Base-by-base conservation (phyloP, 2,329 filamentous ascomycete genomes). In the Metarhizium robertsii region DNA sequence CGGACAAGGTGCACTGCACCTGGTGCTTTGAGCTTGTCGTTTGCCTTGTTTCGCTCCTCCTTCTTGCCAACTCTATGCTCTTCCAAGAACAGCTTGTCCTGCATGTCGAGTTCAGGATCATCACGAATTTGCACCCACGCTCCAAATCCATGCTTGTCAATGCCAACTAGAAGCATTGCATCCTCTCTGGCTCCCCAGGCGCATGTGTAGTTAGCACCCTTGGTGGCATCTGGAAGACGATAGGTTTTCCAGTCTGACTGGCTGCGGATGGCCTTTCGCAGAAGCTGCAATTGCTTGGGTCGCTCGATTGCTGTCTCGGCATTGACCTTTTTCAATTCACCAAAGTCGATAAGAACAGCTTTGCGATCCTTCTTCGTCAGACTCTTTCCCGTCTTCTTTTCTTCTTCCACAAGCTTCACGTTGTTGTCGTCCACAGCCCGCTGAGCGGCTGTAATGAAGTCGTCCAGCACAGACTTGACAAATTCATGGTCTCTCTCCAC, bases 21-120 rank as follows among this genome's bases (percentile, higher is more conserved):
- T 4, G 94, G 94, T 2, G 92, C 95, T 65, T 95, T 95, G 40
- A 89, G 88, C 59, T 86, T 85, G 55, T 86, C 87, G 18, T 90
- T 86, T 16, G 76, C 83, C 65, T 90, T 90, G 65, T 79, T 88
- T 40, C 94, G 87, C 70, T 96, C 91, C 65, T 94, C 92, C 69
- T 97, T 97, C 74, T 95, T 94, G 69, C 95, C 94, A 18, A 97
- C 92, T n/a, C 92, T 88, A 69, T 97, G 92, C 70, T 99, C 95
- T 68, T 99, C 94, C 1, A 99, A 75, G 74, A 95, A 99, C 68
- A 97, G 89, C 66, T 96, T 97, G 64, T 96, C 91, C 2, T 77
- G 75, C 74, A 99, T 85, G 8, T 85, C 88, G 25, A 99, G 81
- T 36, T 96, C 91, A 1, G 83, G 74, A 66, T 99, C 94, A 63